These are phyloP conservation scores for Exophiala sp. DNA, from an alignment of 2,329 filamentous ascomycete genomes.

Conservation along the genomic window DNA sequence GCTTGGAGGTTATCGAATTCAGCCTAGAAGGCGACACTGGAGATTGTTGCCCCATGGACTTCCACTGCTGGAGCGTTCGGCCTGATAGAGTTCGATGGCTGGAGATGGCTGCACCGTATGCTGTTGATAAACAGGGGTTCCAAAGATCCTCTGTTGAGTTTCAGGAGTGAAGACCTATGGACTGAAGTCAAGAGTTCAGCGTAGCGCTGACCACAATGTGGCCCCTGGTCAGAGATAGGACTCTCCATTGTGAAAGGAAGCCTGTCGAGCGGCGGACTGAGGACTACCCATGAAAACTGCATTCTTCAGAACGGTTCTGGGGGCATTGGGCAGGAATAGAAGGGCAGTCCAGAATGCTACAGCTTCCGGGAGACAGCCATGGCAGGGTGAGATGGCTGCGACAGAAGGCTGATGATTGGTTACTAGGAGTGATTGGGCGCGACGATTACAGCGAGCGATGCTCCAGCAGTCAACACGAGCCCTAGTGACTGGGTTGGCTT, in stretches of 20 bases:
- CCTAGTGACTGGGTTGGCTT: conserved; percentile 11
- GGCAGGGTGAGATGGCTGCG: conserved; percentile 10
- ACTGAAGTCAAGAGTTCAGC: conserved; percentile 7
- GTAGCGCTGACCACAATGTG: conserved; percentile 21
- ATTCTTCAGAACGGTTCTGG: conserved; percentile 16
- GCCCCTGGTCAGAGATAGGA: conserved; percentile 14
- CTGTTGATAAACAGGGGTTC: not conserved
- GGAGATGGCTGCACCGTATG: not conserved
- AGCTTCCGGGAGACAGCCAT: conserved; percentile 15
- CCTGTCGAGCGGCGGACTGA: conserved; percentile 3
- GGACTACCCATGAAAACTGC: conserved; percentile 5
- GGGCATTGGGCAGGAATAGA: conserved; percentile 15
- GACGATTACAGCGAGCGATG: conserved; percentile 13
- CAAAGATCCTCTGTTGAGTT: not conserved
- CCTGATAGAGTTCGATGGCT: not conserved
- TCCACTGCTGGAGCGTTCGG: not conserved
- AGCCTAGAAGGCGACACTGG: not conserved
- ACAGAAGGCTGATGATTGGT: conserved; percentile 11
- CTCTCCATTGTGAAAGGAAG: conserved; percentile 13
- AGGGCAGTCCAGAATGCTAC: conserved; percentile 12
- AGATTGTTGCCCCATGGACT: not conserved
- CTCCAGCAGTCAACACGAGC: conserved; percentile 9
- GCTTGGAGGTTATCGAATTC: not conserved
- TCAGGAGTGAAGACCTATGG: conserved; percentile 3
- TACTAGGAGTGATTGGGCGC: conserved; percentile 9